Percentiles rank a stretch among this genome's conserved stretches.
Conservation (phyloP, 164 flowering plant genomes). For the Umbilicus rupestris region DNA sequence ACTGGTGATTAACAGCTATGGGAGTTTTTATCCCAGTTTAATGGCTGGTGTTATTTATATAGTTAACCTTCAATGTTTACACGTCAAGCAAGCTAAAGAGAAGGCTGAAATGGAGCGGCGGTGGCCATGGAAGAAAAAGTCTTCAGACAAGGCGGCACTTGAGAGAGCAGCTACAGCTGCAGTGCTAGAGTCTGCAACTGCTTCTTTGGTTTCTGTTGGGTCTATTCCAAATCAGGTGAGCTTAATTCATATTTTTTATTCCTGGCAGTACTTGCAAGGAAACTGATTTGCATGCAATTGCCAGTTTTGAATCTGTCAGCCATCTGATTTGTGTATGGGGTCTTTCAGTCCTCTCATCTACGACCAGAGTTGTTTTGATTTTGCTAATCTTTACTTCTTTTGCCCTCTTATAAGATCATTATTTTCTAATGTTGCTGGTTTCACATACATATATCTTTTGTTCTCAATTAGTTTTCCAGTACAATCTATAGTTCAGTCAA, state of each 20-base stretch:
- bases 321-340: neutral
- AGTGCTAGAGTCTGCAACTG: slow-evolving; percentile 40
- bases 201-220: slow-evolving; percentile 31
- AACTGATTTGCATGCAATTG: too few species aligned
- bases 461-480: neutral
- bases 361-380: neutral
- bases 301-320: too few species aligned
- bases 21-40: neutral
- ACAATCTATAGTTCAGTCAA: neutral
- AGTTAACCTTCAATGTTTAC: neutral
- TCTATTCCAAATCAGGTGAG: slow-evolving; percentile 48
- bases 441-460: too few species aligned
- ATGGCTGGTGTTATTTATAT: neutral
- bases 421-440: too few species aligned
- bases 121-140: slow-evolving; percentile 98
- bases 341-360: neutral
- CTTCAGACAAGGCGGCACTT: slow-evolving; percentile 52
- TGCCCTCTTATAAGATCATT: too few species aligned
- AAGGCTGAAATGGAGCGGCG: slow-evolving; percentile 64
- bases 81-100: neutral
- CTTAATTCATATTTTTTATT: neutral
- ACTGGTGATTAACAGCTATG: neutral
- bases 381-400: neutral
- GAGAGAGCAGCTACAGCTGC: slow-evolving; percentile 39
- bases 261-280: too few species aligned